Conservation (phyloP, 306 rosid species). For the Rosa lucieae region DNA sequence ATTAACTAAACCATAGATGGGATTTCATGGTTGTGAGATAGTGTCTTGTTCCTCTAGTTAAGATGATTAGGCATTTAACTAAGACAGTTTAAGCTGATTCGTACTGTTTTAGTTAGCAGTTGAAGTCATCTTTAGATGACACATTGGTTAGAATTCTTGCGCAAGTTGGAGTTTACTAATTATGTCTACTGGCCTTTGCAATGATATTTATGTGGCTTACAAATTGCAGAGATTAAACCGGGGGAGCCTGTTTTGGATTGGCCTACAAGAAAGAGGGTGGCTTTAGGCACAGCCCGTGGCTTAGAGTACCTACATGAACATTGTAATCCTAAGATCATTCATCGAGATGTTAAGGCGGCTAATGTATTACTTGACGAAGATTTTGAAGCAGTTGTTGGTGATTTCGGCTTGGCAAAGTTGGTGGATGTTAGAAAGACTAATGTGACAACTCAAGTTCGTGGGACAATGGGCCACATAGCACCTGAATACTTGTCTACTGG, state of each 20-base stretch:
- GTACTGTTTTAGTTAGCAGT: background rate
- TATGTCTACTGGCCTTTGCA: conserved; percentile 13
- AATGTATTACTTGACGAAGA: conserved; percentile 94
- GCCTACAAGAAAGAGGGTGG: conserved; percentile 88
- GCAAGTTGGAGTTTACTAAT: background rate
- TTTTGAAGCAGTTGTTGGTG: conserved; percentile 98
- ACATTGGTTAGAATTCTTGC: background rate
- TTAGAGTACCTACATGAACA: conserved; percentile 95
- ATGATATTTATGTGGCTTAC: conserved; percentile 21
- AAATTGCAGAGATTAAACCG: conserved; percentile 75
- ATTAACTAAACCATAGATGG: background rate
- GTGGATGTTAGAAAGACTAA: conserved; percentile 92
- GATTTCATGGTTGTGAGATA: background rate
- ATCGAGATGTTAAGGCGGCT: conserved; percentile 99
- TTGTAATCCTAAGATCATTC: conserved; percentile 98
- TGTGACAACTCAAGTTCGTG: conserved; percentile 98
- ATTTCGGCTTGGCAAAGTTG: conserved; percentile 97
- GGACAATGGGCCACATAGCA: conserved; percentile 99
- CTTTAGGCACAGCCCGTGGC: conserved; percentile 97
- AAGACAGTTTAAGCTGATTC: background rate
- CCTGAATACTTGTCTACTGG: conserved; percentile 98
- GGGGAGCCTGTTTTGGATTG: conserved; percentile 79
- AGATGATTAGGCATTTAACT: background rate
- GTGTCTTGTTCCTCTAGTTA: background rate
- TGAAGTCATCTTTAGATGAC: background rate